These are phyloP conservation scores for Scenedesmus sp. DNA, from an alignment of 163 green algal genomes.

Conservation along the genomic window DNA sequence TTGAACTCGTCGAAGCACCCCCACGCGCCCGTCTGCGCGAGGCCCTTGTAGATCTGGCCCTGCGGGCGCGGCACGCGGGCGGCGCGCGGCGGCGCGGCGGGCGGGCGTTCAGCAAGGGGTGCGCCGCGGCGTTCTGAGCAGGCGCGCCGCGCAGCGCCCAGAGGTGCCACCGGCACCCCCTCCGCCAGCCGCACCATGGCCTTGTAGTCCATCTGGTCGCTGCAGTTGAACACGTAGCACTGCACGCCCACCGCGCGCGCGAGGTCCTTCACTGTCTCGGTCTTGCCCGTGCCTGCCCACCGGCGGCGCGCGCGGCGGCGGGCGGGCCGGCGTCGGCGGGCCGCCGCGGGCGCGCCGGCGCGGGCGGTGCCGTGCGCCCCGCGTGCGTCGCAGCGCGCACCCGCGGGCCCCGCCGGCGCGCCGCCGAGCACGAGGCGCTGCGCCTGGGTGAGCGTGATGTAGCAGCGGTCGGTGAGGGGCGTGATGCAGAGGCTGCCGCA, in stretches of 20 bases:
- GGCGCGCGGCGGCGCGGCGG: no score
- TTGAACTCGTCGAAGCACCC: conserved; percentile 98
- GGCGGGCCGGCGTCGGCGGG: no score
- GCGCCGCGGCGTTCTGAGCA: no score
- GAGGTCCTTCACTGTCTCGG: conserved; percentile 94
- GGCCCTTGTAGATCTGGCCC: conserved; percentile 94
- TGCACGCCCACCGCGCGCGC: conserved; percentile 85
- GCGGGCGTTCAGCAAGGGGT: no score
- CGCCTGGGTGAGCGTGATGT: conserved; percentile 97
- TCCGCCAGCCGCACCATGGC: no score
- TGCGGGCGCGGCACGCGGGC: no score
- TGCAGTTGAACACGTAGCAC: conserved; percentile 98
- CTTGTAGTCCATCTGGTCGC: conserved; percentile 94
- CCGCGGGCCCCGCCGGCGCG: conserved; percentile 73
- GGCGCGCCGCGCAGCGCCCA: no score
- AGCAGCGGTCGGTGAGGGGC: conserved; percentile 95
- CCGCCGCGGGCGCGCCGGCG: no score
- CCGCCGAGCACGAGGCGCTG: conserved; percentile 90
- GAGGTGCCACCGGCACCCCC: no score
- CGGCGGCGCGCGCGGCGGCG: no score
- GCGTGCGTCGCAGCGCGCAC: conserved; percentile 1
- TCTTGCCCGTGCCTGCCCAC: conserved; percentile 86
- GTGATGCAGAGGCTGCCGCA: conserved; percentile 96
- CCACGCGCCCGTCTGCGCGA: conserved; percentile 93
- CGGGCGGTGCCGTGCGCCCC: no score